These are phyloP conservation scores for Ophiostoma triangulosporum DNA, from an alignment of 2,329 filamentous ascomycete species.

Conservation along the genomic window DNA sequence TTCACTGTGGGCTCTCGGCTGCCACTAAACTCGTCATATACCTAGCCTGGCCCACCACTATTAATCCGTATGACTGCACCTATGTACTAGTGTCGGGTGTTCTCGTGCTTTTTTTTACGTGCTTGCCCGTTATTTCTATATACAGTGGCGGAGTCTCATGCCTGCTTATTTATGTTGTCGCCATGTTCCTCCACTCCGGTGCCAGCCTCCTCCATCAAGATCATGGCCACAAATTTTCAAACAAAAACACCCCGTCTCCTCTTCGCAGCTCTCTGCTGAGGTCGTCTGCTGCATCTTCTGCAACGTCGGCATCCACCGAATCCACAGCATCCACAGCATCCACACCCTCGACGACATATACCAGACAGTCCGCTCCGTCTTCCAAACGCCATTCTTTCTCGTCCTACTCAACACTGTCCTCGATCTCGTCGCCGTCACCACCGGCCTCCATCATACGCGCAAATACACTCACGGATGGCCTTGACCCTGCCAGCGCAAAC, in stretches of 20 bases:
- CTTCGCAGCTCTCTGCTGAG: conserved; percentile 27
- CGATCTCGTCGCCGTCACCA: background rate
- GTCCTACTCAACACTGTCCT: conserved; percentile 4
- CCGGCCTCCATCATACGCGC: background rate
- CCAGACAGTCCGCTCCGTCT: background rate
- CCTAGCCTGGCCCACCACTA: conserved; percentile 3
- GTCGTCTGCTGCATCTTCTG: conserved; percentile 23
- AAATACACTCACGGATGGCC: conserved; percentile 4
- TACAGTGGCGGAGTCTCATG: background rate
- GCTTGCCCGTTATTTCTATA: background rate
- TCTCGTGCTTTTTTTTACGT: background rate
- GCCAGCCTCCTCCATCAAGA: no score
- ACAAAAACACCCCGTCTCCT: conserved; percentile 16
- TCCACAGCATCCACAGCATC: conserved; percentile 4
- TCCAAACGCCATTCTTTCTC: conserved; percentile 6
- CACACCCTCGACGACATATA: background rate
- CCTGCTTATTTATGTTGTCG: conserved; percentile 11
- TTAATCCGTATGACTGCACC: background rate
- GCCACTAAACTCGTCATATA: conserved; percentile 8
- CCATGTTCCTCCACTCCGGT: conserved; percentile 46
- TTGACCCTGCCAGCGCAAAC: conserved; percentile 1
- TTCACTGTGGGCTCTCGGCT: background rate
- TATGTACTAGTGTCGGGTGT: background rate
- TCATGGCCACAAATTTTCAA: conserved; percentile 47
- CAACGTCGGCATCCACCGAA: conserved; percentile 2